Percentiles rank a stretch among this genome's conserved stretches.
Evolutionary conservation across 768 basidiomycete species (phyloP).

Genomic region (Chalciporus piperatus): DNA sequence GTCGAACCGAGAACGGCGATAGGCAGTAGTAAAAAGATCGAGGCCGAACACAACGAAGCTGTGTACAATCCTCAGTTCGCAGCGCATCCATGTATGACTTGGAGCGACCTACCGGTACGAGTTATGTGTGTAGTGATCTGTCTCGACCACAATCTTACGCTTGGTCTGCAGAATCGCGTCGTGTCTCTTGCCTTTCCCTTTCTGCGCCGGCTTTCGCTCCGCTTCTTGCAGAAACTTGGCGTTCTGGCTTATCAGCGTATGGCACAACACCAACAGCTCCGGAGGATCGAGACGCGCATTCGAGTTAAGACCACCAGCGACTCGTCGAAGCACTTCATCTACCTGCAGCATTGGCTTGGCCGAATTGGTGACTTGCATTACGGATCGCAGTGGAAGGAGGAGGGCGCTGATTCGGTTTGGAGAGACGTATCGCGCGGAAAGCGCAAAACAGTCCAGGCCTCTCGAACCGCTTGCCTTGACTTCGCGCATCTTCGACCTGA

Average conservation of each 20-base stretch:
- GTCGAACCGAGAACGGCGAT: slow-evolving; percentile 83
- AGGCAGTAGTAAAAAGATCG: slow-evolving; percentile 85
- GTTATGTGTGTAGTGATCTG: slow-evolving; percentile 78
- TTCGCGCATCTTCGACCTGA: slow-evolving; percentile 93
- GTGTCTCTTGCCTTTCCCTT: slow-evolving; percentile 38
- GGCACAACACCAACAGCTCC: slow-evolving; percentile 78
- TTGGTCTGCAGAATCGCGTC: slow-evolving; percentile 78
- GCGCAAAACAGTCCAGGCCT: slow-evolving; percentile 82
- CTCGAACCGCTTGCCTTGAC: slow-evolving; percentile 80
- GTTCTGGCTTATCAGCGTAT: slow-evolving; percentile 89
- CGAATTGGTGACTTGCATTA: slow-evolving; percentile 84
- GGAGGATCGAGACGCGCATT: slow-evolving; percentile 68
- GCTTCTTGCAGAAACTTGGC: slow-evolving; percentile 77
- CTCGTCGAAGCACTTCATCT: slow-evolving; percentile 84
- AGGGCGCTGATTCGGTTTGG: slow-evolving; percentile 74
- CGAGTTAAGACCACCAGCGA: slow-evolving; percentile 80
- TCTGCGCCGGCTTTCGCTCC: slow-evolving; percentile 34
- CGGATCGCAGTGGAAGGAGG: slow-evolving; percentile 72
- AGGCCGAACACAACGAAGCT: slow-evolving; percentile 92
- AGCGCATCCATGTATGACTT: not conserved
- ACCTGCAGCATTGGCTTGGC: slow-evolving; percentile 76
- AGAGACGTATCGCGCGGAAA: slow-evolving; percentile 75
- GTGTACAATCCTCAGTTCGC: slow-evolving; percentile 2
- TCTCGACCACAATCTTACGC: slow-evolving; percentile 51
- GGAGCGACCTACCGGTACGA: slow-evolving; percentile 66